Evolutionary conservation across 495 filamentous ascomycete species (phyloP).

Genomic region (Hypoxylon trugodes): DNA sequence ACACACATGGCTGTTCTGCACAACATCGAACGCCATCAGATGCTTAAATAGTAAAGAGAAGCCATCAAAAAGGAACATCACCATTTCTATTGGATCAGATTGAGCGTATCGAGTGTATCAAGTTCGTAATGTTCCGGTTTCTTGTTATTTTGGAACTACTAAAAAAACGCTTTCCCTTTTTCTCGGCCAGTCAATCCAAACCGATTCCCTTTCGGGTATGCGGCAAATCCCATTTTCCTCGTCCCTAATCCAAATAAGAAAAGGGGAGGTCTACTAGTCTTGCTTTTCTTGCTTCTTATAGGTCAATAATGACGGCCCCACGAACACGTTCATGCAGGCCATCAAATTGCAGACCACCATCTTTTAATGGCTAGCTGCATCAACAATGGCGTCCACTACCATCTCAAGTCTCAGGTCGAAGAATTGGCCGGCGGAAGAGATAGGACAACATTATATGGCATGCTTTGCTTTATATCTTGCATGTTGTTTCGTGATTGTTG

Average conservation of each 20-base stretch:
- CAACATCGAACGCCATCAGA: background rate
- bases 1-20: background rate
- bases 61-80: constrained; percentile 2
- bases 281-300: constrained; percentile 20
- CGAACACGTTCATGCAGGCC: constrained; percentile 38
- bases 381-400: constrained; percentile 13
- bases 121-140: constrained; percentile 18
- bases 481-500: constrained; percentile 7
- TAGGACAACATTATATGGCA: too few species aligned
- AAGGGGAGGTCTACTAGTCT: constrained; percentile 9
- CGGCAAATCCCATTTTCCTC: constrained; percentile 27
- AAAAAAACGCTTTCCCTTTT: constrained; percentile 29
- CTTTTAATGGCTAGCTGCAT: constrained; percentile 35
- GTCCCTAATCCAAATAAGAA: constrained; percentile 36
- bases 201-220: constrained; percentile 28
- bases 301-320: constrained; percentile 25
- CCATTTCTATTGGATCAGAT: constrained; percentile 6
- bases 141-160: constrained; percentile 3
- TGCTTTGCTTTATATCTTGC: constrained; percentile 12
- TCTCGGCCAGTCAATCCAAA: constrained; percentile 24
- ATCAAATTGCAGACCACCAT: constrained; percentile 17
- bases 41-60: background rate
- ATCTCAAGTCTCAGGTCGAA: background rate
- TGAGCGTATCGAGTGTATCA: constrained; percentile 1
- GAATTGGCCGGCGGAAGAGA: constrained; percentile 6